Evolutionary conservation across 2,329 filamentous ascomycete species (phyloP).

Genomic region (Dactylonectria estremocensis): DNA sequence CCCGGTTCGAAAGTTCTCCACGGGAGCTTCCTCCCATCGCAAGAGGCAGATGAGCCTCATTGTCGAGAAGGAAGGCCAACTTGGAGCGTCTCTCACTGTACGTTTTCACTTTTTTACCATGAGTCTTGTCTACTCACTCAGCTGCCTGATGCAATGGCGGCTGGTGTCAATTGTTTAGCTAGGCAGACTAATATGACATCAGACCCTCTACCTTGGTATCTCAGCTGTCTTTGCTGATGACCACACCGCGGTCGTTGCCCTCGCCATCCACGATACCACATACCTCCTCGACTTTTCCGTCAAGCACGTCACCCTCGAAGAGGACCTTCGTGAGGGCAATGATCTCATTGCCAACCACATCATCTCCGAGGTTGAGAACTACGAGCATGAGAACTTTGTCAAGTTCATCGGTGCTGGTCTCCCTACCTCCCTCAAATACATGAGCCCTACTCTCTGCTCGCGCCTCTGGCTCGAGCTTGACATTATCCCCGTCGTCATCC

Average conservation of each 20-base stretch:
- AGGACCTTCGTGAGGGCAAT: conserved; percentile 56
- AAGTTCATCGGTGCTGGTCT: conserved; percentile 85
- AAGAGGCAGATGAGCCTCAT: conserved; percentile 63
- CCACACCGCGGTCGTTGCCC: conserved; percentile 70
- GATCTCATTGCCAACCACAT: conserved; percentile 73
- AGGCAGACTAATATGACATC: conserved; percentile 6
- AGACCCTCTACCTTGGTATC: conserved; percentile 75
- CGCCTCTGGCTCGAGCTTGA: conserved; percentile 84
- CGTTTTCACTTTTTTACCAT: conserved; percentile 29
- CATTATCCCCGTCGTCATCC: conserved; percentile 79
- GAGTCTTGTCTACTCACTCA: background rate
- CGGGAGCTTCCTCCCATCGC: conserved; percentile 61
- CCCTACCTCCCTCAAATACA: conserved; percentile 69
- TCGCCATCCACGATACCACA: conserved; percentile 81
- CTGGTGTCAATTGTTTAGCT: background rate
- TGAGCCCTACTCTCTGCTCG: conserved; percentile 77
- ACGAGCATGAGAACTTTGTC: conserved; percentile 75
- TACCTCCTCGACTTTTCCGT: conserved; percentile 83
- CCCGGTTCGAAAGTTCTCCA: conserved; percentile 59
- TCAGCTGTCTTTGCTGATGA: conserved; percentile 68
- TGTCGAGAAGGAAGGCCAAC: conserved; percentile 59
- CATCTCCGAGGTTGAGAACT: conserved; percentile 69
- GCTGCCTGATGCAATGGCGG: background rate
- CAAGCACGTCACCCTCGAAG: conserved; percentile 66
- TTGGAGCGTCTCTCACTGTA: conserved; percentile 64